Evolutionary conservation across 1,284 basidiomycete species (phyloP).

Genomic region (Hymenochaete sp.): DNA sequence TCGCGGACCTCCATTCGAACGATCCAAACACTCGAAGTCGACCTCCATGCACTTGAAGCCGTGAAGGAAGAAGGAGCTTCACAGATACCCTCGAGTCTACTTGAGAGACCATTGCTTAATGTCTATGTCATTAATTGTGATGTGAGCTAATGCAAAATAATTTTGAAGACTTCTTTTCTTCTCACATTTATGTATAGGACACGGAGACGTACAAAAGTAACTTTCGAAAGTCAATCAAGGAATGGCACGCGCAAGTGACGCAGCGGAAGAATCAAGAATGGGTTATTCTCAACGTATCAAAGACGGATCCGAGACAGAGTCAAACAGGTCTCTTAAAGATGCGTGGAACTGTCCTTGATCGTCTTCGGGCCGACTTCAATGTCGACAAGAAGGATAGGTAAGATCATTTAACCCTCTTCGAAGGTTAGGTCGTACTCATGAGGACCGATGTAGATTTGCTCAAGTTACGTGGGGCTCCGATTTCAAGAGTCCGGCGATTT

Average conservation of each 20-base stretch:
- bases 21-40: conserved; percentile 79
- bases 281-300: conserved; percentile 78
- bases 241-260: conserved; percentile 72
- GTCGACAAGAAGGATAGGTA: conserved; percentile 82
- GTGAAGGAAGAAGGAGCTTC: conserved; percentile 66
- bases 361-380: conserved; percentile 91
- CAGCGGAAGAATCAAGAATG: conserved; percentile 82
- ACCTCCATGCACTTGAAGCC: conserved; percentile 62
- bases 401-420: conserved; percentile 17
- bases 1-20: conserved; percentile 67
- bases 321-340: conserved; percentile 69
- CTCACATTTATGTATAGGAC: conserved; percentile 58
- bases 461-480: conserved; percentile 66
- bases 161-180: too few relatives aligned
- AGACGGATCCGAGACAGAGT: conserved; percentile 52
- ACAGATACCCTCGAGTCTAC: conserved; percentile 67
- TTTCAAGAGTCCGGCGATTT: conserved; percentile 70
- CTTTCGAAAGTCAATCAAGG: conserved; percentile 79
- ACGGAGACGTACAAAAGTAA: conserved; percentile 73
- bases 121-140: conserved; percentile 83
- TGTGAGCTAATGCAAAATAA: conserved; percentile 35
- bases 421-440: conserved; percentile 18
- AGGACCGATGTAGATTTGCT: conserved; percentile 51
- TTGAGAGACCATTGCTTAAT: conserved; percentile 82
- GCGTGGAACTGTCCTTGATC: conserved; percentile 81